Evolutionary conservation across 1,139 yeast genomes (phyloP).

Genomic region (Hemisphaericaspora xylofermentans): DNA sequence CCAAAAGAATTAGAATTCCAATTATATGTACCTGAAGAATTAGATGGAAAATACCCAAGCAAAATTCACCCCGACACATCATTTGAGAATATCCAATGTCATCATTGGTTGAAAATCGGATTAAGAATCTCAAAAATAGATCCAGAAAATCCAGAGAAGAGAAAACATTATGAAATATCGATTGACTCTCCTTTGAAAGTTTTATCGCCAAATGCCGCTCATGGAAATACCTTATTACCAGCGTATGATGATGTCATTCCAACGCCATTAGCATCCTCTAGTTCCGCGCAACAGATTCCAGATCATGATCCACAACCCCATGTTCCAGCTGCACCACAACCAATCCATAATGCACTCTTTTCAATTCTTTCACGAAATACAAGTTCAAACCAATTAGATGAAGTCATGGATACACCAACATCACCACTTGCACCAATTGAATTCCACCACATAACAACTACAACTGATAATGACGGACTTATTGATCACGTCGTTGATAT

Average conservation of each 20-base stretch:
- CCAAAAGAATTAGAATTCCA: slow-evolving; percentile 78
- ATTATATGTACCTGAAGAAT: slow-evolving; percentile 61
- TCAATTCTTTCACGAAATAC: slow-evolving; percentile 9
- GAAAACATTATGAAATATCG: slow-evolving; percentile 88
- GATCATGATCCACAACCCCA: slow-evolving; percentile 20
- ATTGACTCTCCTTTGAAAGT: slow-evolving; percentile 90
- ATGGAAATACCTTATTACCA: slow-evolving; percentile 68
- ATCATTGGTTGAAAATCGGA: slow-evolving; percentile 92
- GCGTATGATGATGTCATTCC: slow-evolving; percentile 42
- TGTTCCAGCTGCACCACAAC: slow-evolving; percentile 51
- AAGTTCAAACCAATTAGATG: slow-evolving; percentile 12
- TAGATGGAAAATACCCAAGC: slow-evolving; percentile 27
- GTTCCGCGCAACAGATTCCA: slow-evolving; percentile 18
- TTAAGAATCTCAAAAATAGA: slow-evolving; percentile 69
- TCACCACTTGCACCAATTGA: slow-evolving; percentile 11
- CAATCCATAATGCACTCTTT: slow-evolving; percentile 35
- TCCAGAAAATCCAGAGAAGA: slow-evolving; percentile 52
- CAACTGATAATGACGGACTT: slow-evolving; percentile 22
- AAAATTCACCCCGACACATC: slow-evolving; percentile 80
- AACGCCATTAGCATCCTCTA: slow-evolving; percentile 8
- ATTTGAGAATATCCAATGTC: slow-evolving; percentile 72
- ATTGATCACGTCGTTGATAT: slow-evolving; percentile 31
- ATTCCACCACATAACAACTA: slow-evolving; percentile 33
- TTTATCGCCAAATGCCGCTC: slow-evolving; percentile 64
- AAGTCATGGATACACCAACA: slow-evolving; percentile 2